Conservation (phyloP, 805 yeast species). For the Hanseniaspora pseudoguilliermondii region DNA sequence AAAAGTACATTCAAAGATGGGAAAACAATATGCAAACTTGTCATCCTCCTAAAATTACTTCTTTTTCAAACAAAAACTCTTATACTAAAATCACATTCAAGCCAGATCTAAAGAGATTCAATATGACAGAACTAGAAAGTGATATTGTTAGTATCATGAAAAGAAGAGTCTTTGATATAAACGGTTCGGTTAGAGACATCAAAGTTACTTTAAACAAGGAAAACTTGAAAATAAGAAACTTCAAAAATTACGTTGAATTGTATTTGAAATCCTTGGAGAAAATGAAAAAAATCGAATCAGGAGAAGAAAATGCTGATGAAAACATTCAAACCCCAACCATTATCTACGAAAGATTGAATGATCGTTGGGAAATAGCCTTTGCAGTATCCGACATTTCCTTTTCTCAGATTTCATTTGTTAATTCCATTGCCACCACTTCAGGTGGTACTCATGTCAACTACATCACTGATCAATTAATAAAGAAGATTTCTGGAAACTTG, state of each 20-base stretch:
- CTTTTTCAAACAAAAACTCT: constrained; percentile 39
- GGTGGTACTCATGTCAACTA: constrained; percentile 94
- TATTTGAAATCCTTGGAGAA: constrained; percentile 64
- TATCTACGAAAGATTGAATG: constrained; percentile 67
- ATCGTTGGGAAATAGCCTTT: constrained; percentile 93
- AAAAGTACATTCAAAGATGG: constrained; percentile 74
- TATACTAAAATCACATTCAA: constrained; percentile 77
- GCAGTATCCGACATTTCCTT: constrained; percentile 82
- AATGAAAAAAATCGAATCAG: constrained; percentile 29
- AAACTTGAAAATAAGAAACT: constrained; percentile 53
- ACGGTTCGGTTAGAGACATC: constrained; percentile 82
- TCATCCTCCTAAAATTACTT: constrained; percentile 58
- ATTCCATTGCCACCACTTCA: constrained; percentile 90
- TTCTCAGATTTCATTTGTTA: constrained; percentile 91
- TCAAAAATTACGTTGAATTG: constrained; percentile 80
- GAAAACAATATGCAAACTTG: constrained; percentile 69
- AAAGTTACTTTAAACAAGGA: constrained; percentile 67
- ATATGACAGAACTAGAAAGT: constrained; percentile 71
- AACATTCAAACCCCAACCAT: constrained; percentile 39
- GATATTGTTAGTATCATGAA: constrained; percentile 74
- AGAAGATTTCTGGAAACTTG: constrained; percentile 57
- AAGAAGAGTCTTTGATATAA: constrained; percentile 89
- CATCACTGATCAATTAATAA: constrained; percentile 71
- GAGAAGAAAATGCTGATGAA: constrained; percentile 25
- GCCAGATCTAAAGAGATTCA: constrained; percentile 76